Conservation (phyloP, 1,139 yeast species). For the Protomyces macrosporus region DNA sequence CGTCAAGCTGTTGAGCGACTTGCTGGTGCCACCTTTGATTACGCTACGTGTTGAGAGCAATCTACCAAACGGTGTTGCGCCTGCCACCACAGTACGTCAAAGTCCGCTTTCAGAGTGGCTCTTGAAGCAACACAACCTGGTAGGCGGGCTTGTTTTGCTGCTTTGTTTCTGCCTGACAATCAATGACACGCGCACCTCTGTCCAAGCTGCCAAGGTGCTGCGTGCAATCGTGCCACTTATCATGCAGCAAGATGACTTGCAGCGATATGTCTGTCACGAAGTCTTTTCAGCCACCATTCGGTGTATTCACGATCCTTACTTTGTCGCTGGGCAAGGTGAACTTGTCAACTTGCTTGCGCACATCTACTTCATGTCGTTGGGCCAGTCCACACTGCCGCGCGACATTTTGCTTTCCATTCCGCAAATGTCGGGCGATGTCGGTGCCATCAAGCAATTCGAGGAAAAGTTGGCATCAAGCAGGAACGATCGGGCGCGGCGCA, state of each 20-base stretch:
- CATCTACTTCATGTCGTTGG: slow-evolving; percentile 21
- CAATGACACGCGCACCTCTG: slow-evolving; percentile 22
- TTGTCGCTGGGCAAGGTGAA: slow-evolving; percentile 12
- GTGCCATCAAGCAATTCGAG: slow-evolving; percentile 18
- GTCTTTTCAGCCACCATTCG: slow-evolving; percentile 24
- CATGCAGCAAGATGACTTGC: slow-evolving; percentile 15
- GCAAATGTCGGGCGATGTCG: slow-evolving; percentile 20
- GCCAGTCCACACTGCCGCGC: slow-evolving; percentile 23
- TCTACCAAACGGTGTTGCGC: background rate
- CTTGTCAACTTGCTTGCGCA: slow-evolving; percentile 12
- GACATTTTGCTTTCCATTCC: slow-evolving; percentile 19
- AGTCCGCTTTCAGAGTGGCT: slow-evolving; percentile 21
- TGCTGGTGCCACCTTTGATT: slow-evolving; percentile 14
- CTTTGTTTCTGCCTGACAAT: slow-evolving; percentile 19
- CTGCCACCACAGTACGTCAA: background rate
- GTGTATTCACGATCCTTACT: slow-evolving; percentile 20
- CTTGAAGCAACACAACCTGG: slow-evolving; percentile 9
- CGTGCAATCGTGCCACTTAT: slow-evolving; percentile 5
- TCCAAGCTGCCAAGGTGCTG: slow-evolving; percentile 17
- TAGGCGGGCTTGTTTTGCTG: slow-evolving; percentile 6
- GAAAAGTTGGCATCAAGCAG: slow-evolving; percentile 7
- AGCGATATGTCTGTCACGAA: slow-evolving; percentile 23
- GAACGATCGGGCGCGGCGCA: slow-evolving; percentile 6
- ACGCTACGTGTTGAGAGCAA: slow-evolving; percentile 13
- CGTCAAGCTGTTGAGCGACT: slow-evolving; percentile 57